These are phyloP conservation scores for Auriscalpium vulgare DNA, from an alignment of 768 basidiomycete genomes.

Conservation along the genomic window DNA sequence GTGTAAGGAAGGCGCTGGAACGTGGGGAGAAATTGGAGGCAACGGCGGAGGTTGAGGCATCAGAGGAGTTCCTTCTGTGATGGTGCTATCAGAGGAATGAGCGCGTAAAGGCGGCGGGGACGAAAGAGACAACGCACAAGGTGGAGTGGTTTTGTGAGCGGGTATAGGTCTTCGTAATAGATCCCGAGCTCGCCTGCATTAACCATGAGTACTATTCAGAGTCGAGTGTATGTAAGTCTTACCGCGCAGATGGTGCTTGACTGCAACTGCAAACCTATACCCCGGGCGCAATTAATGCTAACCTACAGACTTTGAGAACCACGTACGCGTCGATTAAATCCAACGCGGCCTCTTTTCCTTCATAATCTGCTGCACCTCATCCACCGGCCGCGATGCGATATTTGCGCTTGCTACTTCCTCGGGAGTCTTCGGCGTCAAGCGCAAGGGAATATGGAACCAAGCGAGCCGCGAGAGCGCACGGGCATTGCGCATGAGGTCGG, in stretches of 20 bases:
- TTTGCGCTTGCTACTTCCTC: conserved; percentile 24
- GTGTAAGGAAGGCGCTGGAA: too few species aligned
- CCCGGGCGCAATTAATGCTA: background rate
- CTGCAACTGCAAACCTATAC: conserved; percentile 41
- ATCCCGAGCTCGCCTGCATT: conserved; percentile 46
- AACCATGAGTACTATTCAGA: background rate
- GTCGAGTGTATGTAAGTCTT: background rate
- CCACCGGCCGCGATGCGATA: conserved; percentile 22
- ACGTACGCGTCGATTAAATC: conserved; percentile 51
- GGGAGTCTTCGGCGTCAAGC: conserved; percentile 32
- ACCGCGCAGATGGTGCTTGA: conserved; percentile 60
- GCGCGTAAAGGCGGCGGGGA: too few species aligned
- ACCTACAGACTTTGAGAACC: background rate
- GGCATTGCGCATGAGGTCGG: conserved; percentile 44
- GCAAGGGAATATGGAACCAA: conserved; percentile 55
- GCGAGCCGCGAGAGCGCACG: conserved; percentile 44
- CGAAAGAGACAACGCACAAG: conserved; percentile 26
- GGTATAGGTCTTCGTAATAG: conserved; percentile 56
- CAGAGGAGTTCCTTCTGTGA: background rate
- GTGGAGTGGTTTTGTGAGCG: conserved; percentile 48
- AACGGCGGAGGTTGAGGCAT: background rate
- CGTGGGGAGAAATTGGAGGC: background rate
- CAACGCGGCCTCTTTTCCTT: conserved; percentile 53
- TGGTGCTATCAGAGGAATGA: background rate
- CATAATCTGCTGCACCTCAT: conserved; percentile 47